Conservation (phyloP, 2,329 filamentous ascomycete genomes). For the Sclerotinia subarctica region DNA sequence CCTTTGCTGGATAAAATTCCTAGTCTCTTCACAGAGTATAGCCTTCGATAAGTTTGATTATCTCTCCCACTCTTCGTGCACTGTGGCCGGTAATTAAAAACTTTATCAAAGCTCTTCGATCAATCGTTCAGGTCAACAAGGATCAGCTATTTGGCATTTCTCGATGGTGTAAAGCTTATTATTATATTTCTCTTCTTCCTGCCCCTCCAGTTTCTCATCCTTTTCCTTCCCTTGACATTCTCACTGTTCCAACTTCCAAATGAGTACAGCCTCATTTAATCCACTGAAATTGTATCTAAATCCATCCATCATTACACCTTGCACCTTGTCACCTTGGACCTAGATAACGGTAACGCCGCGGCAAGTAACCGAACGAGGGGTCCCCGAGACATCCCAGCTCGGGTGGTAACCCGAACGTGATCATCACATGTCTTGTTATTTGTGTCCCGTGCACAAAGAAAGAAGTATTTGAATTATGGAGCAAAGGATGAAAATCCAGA, state of each 20-base stretch:
- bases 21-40: not conserved
- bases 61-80: not conserved
- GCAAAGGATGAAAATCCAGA: too few relatives aligned
- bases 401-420: slow-evolving; percentile 1
- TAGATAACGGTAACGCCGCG: not conserved
- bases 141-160: not conserved
- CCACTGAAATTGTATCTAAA: not conserved
- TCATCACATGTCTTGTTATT: not conserved
- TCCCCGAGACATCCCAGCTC: slow-evolving; percentile 3
- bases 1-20: not conserved
- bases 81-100: slow-evolving; percentile 7
- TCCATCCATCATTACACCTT: not conserved
- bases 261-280: not conserved
- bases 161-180: not conserved
- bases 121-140: slow-evolving; percentile 2
- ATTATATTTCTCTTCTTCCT: not conserved
- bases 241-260: not conserved
- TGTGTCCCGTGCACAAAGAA: too few relatives aligned
- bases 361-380: not conserved
- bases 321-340: not conserved
- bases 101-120: not conserved
- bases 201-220: not conserved
- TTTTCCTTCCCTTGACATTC: not conserved
- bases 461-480: too few relatives aligned
- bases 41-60: not conserved